Base-by-base conservation (phyloP, 768 basidiomycete species). In the Panellus pusillus region DNA sequence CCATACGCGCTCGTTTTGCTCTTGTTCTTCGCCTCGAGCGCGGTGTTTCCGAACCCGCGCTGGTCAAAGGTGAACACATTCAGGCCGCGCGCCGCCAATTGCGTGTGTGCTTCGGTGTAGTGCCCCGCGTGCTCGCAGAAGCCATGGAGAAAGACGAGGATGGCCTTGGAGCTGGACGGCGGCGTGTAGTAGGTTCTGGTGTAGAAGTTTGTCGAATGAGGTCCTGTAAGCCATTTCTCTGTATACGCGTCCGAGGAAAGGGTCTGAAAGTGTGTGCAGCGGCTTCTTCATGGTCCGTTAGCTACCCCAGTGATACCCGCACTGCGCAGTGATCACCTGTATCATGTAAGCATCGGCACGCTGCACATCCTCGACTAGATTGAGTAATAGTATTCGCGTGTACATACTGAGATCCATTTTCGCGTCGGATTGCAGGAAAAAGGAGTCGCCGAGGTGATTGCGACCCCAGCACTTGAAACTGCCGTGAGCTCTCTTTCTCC, bases 11-110 rank as follows among this genome's bases (percentile, higher is more conserved):
- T 81, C 40, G 67, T 63, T 58, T 77, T 79, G 68, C 80, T 82
- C 68, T 77, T 82, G 55, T 79, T 66, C 53, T 73, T 71, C 17
- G 63, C 66, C 64, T 91, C 89, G 54, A 77, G 75, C 1, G 82
- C 88, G 2, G 90, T 92, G 43, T 79, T 74, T 1, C 91, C 91
- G 60, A 85, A 93, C 0, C 91, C 91, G 44, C 91, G 82, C 68
- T 89, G 85, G 73, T 92, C 91, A 62, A 79, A 87, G 1, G 88
- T 70, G 61, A 91, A 90, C 36, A 92, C 75, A 12, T 79, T 79
- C 52, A 92, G 74, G 2, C 78, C 81, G 35, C 72, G 74, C 27
- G 75, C 70, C 6, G 82, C 72, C 55, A 83, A 77, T 6, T 69
- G 61, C 9, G 76, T 73, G 62, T 90, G 90, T 52, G 83, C 80